Base-by-base conservation (phyloP, 352 stramenopile genomes). In the Globisporangium cystogenes region DNA sequence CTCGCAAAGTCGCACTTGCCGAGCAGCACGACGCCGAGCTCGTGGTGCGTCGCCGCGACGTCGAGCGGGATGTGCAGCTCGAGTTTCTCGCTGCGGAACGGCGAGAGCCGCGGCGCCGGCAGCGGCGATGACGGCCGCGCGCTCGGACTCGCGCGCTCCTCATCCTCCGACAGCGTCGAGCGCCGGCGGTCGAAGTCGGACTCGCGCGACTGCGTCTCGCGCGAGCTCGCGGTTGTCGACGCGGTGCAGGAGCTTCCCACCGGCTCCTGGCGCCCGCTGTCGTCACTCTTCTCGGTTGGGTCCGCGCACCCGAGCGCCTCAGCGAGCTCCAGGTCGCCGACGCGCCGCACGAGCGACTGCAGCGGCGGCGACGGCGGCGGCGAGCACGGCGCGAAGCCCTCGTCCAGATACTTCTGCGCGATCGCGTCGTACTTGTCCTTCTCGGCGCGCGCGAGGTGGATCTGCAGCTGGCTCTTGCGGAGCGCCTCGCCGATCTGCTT, bases 21-120 rank as follows among this genome's bases (percentile, higher is more conserved):
- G 6, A 89, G 40, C 16, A 87, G 46, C 4, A 70, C 60, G 20
- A 78, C 60, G 3, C 78, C 78, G 2, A 89, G 53, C 23, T 86
- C 68, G 20, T 76, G 64, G 31, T 84, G 73, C 0, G 74, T 87
- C 2, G 42, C 53, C 7, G 75, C 74, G 5, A 81, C 43, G 59
- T 87, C 68, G 4, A 84, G 49, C 6, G 70, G 60, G 24, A 70
- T 49, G n/a, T 71, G 42, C 4, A 62, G 56, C 21, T 47, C 50
- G 14, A 62, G 43, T 36, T 57, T 37, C 43, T 62, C 56, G 35
- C 42, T 56, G 3, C 44, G 43, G 36, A 53, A 62, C 14, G 56
- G 49, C n/a, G 48, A 55, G 20, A 57, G 37, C 24, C 27, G 12
- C 18, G 47, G 46, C 31, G 41, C 37, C 5, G 53, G 51, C 21